Evolutionary conservation across 305 asterid genomes (phyloP).

Genomic region (Solanum hybrid): DNA sequence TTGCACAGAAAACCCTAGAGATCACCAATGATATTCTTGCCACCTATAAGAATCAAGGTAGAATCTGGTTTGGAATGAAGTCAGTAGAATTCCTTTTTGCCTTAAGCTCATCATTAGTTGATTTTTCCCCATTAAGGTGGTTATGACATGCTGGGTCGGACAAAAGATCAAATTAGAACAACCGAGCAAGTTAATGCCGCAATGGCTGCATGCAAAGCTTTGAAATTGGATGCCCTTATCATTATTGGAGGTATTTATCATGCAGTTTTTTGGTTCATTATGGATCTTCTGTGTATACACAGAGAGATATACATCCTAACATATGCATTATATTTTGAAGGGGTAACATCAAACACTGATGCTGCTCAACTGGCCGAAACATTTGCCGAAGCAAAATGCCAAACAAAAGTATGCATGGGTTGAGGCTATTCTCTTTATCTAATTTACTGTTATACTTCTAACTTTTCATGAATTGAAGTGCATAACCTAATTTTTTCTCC

Average conservation of each 20-base stretch:
- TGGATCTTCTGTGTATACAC: neutral
- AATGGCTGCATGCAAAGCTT: conserved; percentile 59
- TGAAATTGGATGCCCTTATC: conserved; percentile 79
- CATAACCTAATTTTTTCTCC: neutral
- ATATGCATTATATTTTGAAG: conserved; percentile 28
- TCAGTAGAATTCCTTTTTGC: neutral
- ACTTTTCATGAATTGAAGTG: neutral
- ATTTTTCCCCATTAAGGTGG: conserved; percentile 50
- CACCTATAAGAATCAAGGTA: conserved; percentile 92
- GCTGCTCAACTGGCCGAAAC: conserved; percentile 98
- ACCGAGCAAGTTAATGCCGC: conserved; percentile 93
- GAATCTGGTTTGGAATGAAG: neutral
- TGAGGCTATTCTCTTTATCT: neutral
- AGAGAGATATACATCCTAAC: conserved; percentile 1
- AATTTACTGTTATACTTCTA: neutral
- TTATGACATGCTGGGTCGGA: conserved; percentile 90
- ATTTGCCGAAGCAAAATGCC: conserved; percentile 82
- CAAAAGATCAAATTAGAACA: conserved; percentile 91
- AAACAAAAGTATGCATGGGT: conserved; percentile 44
- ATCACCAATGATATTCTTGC: conserved; percentile 66
- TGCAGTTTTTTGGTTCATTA: conserved; percentile 11
- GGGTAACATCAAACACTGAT: conserved; percentile 93
- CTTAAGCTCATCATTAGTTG: neutral
- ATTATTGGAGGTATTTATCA: conserved; percentile 72
- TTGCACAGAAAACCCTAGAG: conserved; percentile 80